phyloP scores from a whole-genome alignment of 192 early-diverging fungal genomes.

The Coemansia sp. region DNA sequence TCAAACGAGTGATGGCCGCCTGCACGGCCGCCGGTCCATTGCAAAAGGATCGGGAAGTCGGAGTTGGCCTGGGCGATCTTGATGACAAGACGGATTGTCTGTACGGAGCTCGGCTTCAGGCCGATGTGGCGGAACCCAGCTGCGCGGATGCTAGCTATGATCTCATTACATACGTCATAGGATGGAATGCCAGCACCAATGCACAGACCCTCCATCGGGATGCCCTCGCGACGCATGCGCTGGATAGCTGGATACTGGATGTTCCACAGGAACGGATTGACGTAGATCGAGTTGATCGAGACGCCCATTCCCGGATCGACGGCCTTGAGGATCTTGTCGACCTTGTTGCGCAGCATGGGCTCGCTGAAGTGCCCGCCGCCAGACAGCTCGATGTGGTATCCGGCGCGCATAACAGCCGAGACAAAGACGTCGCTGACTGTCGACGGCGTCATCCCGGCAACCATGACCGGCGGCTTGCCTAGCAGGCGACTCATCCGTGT shows the following conservation, averaged over 20 bases:
- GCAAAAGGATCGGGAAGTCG: slow-evolving; percentile 86
- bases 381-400: slow-evolving; percentile 89
- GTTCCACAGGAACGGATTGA: slow-evolving; percentile 90
- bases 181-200: slow-evolving; percentile 92
- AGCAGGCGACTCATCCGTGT: slow-evolving; percentile 85
- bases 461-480: slow-evolving; percentile 90
- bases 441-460: slow-evolving; percentile 92
- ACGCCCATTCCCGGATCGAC: slow-evolving; percentile 82
- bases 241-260: slow-evolving; percentile 81
- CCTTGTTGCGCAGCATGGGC: slow-evolving; percentile 72
- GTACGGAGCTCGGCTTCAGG: slow-evolving; percentile 90
- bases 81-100: slow-evolving; percentile 84
- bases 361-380: slow-evolving; percentile 93
- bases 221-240: slow-evolving; percentile 83
- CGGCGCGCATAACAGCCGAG: slow-evolving; percentile 85
- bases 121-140: slow-evolving; percentile 84
- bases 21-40: slow-evolving; percentile 96
- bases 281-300: slow-evolving; percentile 86
- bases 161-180: slow-evolving; percentile 82
- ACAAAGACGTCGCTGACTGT: slow-evolving; percentile 83
- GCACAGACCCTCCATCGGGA: slow-evolving; percentile 92
- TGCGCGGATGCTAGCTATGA: slow-evolving; percentile 77
- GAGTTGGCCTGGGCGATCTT: slow-evolving; percentile 86
- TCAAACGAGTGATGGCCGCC: slow-evolving; percentile 98
- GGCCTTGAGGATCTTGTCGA: slow-evolving; percentile 78